Evolutionary conservation across 2,329 filamentous ascomycete species (phyloP), one percentile per base, ranked within the genome.

Genomic region (Diplocarpon mali): DNA sequence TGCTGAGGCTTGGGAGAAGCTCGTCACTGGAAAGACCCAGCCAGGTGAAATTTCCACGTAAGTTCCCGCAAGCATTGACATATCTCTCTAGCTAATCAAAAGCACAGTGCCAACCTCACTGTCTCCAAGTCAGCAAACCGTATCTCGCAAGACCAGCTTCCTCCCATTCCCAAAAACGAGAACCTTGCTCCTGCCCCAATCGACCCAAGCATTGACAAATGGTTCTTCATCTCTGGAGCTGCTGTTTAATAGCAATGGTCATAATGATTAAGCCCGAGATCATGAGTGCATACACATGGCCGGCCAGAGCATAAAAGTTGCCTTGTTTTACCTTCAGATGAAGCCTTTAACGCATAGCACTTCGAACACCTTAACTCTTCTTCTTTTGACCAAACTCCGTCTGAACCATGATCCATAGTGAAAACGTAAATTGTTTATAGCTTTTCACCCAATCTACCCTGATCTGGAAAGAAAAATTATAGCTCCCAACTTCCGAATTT

Each of bases 141-240:
- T 60, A 75, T 85, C 61, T 72, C 79, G 53, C 67, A 77, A 53
- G 72, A 74, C 62, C 74, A 84, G 68, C 74, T 94, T 53, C 79
- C 82, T 53, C 80, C 78, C 63, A 80, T 98, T 57, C 86, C 88
- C 49, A 63, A 76, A 53, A 73, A 85, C 69, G 76, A 95, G 78
- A 82, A 93, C 62, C 73, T 93, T 47, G 66, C 76, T 45, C 80
- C 92, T 49, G 90, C 83, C 55, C 89, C 90, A 63, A 95, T 98
- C 60, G 92, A 98, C 65, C 77, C 80, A 65, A 93, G 83, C 69
- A 95, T 96, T 64, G 92, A 98, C 80, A 98, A 98, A 81, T 98
- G 92, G 92, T 98, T 98, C 84, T 98, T 96, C 80, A 98, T 98
- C 70, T 95, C 88, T 67, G 92, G 92, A 69, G 92, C 92, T 64